Evolutionary conservation across 1,139 yeast species (phyloP).

Genomic region (Kurtzmaniella quercitrusa): DNA sequence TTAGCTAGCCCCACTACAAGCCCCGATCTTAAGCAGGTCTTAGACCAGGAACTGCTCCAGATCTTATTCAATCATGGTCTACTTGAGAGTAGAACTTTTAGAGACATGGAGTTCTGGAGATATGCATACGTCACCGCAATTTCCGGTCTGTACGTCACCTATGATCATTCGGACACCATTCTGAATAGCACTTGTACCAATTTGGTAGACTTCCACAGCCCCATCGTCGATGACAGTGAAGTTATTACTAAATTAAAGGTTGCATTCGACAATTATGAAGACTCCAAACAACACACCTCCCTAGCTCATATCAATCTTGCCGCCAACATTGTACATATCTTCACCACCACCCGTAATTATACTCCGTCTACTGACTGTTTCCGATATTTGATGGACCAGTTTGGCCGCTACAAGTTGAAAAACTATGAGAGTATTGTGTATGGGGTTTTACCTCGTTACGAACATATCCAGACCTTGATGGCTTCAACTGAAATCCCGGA

Average conservation of each 20-base stretch:
- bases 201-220: conserved; percentile 15
- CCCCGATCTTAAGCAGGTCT: background rate
- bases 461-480: conserved; percentile 18
- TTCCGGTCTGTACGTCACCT: conserved; percentile 31
- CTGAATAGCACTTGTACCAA: conserved; percentile 13
- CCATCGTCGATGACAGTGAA: conserved; percentile 15
- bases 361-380: conserved; percentile 25
- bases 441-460: conserved; percentile 20
- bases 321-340: conserved; percentile 14
- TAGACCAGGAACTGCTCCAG: conserved; percentile 12
- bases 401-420: conserved; percentile 18
- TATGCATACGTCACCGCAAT: conserved; percentile 21
- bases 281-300: conserved; percentile 7
- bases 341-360: conserved; percentile 15
- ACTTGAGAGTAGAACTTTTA: conserved; percentile 15
- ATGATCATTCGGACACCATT: conserved; percentile 23
- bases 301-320: conserved; percentile 21
- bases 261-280: conserved; percentile 14
- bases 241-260: conserved; percentile 15
- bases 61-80: conserved; percentile 12
- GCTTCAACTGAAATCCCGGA: conserved; percentile 10
- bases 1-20: background rate
- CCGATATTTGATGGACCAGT: conserved; percentile 21
- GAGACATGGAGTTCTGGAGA: conserved; percentile 19
- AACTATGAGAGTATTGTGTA: conserved; percentile 27